Evolutionary conservation across 2,329 filamentous ascomycete species (phyloP).

Genomic region (Diaporthe sp.): DNA sequence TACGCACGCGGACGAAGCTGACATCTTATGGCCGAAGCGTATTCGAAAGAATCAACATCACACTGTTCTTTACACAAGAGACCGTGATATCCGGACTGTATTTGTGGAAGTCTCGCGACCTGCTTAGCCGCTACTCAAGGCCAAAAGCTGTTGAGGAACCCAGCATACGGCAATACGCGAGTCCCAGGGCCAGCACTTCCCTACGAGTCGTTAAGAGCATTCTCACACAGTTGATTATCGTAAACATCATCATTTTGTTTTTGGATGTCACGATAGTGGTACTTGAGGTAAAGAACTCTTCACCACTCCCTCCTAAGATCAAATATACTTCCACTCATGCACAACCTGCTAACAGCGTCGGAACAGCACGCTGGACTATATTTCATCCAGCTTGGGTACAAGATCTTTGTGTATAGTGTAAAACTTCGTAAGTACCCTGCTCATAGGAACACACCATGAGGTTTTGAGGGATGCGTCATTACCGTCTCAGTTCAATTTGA

Average conservation of each 20-base stretch:
- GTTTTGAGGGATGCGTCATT: too few relatives aligned
- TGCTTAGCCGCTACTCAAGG: constrained; percentile 48
- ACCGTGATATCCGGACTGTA: constrained; percentile 60
- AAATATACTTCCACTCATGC: too few relatives aligned
- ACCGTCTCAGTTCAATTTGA: too few relatives aligned
- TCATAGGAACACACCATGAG: background rate
- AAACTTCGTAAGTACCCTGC: constrained; percentile 34
- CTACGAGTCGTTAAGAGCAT: constrained; percentile 16
- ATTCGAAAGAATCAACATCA: constrained; percentile 63
- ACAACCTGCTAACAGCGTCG: background rate
- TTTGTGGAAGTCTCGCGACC: constrained; percentile 57
- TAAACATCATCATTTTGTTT: constrained; percentile 15
- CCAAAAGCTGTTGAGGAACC: constrained; percentile 41
- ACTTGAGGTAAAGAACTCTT: background rate
- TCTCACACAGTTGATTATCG: constrained; percentile 14
- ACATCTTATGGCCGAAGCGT: constrained; percentile 52
- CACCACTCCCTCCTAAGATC: background rate
- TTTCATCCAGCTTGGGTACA: constrained; percentile 20
- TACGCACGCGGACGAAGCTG: background rate
- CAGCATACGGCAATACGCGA: background rate
- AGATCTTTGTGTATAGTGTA: constrained; percentile 31
- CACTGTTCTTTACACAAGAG: constrained; percentile 61
- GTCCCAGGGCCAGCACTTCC: background rate
- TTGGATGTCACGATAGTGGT: constrained; percentile 15
- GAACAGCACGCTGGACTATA: constrained; percentile 20